Percentiles rank a stretch among this genome's conserved stretches.
phyloP scores from a whole-genome alignment of 805 yeast species.

The Gaillardinia entomophila region DNA sequence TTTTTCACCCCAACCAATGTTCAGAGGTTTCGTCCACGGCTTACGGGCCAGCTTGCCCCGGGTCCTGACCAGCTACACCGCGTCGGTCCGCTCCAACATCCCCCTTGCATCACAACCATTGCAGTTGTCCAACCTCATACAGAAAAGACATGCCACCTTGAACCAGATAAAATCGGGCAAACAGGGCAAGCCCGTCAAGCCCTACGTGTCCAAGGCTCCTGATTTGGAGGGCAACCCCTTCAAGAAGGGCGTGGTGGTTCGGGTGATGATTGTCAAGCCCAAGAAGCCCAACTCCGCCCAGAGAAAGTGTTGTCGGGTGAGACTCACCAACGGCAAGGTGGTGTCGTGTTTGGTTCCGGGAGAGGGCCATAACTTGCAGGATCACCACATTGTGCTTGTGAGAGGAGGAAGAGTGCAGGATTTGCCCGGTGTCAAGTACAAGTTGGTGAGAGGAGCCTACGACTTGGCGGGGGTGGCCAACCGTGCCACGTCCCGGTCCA shows the following conservation, averaged over 20 bases:
- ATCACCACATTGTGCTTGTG: conserved; percentile 90
- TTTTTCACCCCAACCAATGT: conserved; percentile 7
- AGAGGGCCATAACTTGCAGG: conserved; percentile 97
- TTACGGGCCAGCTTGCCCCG: not conserved
- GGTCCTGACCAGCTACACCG: conserved; percentile 2
- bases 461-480: conserved; percentile 95
- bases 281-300: conserved; percentile 98
- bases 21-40: conserved; percentile 11
- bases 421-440: conserved; percentile 96
- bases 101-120: conserved; percentile 9
- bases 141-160: conserved; percentile 59
- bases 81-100: conserved; percentile 10
- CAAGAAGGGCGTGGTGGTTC: conserved; percentile 85
- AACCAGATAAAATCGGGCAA: conserved; percentile 73
- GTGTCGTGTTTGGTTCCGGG: conserved; percentile 95
- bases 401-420: conserved; percentile 99
- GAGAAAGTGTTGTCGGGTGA: conserved; percentile 93
- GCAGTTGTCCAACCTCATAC: conserved; percentile 13
- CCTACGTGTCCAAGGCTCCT: conserved; percentile 59
- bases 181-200: conserved; percentile 43
- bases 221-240: conserved; percentile 81
- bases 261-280: conserved; percentile 94
- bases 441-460: conserved; percentile 85
- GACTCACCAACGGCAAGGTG: conserved; percentile 83
- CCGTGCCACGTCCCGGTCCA: conserved; percentile 82